Percentiles rank a stretch among this genome's conserved stretches.
Conservation (phyloP, 441 rosid species). For the Pelargonium cotyledonis region DNA sequence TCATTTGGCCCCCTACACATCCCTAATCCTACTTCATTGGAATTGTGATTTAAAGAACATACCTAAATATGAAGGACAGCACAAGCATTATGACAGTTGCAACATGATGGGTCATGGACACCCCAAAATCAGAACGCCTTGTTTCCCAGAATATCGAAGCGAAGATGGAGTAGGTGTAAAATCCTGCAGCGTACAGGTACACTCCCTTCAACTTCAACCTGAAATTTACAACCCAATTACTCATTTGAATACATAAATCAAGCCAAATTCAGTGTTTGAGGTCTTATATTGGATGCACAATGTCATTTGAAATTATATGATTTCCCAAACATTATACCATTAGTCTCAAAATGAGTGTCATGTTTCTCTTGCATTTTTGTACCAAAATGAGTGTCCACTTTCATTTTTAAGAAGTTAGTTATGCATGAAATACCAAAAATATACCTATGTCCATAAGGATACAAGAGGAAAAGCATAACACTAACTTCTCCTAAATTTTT, state of each 20-base stretch:
- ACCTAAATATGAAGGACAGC: slow-evolving; percentile 50
- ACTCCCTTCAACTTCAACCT: slow-evolving; percentile 49
- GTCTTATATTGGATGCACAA: too few relatives aligned
- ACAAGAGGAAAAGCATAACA: too few relatives aligned
- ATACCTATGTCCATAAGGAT: too few relatives aligned
- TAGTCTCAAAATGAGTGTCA: too few relatives aligned
- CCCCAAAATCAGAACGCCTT: slow-evolving; percentile 47
- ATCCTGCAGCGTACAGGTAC: slow-evolving; percentile 49
- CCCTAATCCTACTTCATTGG: neutral
- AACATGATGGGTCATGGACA: slow-evolving; percentile 57
- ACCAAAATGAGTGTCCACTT: too few relatives aligned
- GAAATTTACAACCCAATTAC: slow-evolving; percentile 13
- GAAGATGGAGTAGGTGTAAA: slow-evolving; percentile 49
- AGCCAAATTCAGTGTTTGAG: too few relatives aligned
- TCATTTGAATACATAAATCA: neutral
- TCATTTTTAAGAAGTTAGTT: too few relatives aligned
- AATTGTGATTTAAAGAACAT: slow-evolving; percentile 4
- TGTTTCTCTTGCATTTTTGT: too few relatives aligned
- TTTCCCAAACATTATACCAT: too few relatives aligned
- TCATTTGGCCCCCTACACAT: neutral
- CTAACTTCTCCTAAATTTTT: too few relatives aligned
- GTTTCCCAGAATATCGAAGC: slow-evolving; percentile 66
- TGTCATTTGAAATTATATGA: neutral
- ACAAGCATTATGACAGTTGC: slow-evolving; percentile 38
- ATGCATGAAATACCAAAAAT: too few relatives aligned